Evolutionary conservation across 2,329 filamentous ascomycete species (phyloP).

Genomic region (Pseudogymnoascus sp.): DNA sequence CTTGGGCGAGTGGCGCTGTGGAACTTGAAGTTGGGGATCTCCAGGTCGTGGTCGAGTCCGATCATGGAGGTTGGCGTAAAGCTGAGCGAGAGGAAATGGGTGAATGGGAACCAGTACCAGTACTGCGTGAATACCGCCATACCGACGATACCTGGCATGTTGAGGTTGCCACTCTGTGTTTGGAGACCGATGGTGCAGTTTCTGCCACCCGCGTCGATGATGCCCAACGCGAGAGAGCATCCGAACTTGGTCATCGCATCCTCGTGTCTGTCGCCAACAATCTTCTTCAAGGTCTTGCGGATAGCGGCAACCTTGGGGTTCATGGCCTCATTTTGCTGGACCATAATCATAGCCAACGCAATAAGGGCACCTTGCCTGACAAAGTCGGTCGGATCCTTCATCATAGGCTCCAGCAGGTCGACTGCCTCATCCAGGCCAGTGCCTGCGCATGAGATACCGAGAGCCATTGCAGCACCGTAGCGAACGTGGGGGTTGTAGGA

Average conservation of each 20-base stretch:
- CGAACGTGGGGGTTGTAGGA: conserved; percentile 98
- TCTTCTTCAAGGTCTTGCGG: conserved; percentile 89
- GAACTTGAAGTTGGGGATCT: conserved; percentile 92
- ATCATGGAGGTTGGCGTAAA: conserved; percentile 98
- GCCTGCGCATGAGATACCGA: conserved; percentile 95
- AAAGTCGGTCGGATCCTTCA: conserved; percentile 98
- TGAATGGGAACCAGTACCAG: conserved; percentile 99
- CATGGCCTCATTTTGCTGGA: conserved; percentile 98
- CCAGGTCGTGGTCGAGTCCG: conserved; percentile 85
- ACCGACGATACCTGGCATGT: conserved; percentile 96
- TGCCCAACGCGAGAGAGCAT: conserved; percentile 85
- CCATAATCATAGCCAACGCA: conserved; percentile 92
- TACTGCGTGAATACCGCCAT: conserved; percentile 99
- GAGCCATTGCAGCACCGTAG: conserved; percentile 95
- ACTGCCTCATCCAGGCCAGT: conserved; percentile 95
- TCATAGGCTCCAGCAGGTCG: conserved; percentile 95
- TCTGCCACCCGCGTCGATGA: conserved; percentile 94
- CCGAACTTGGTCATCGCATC: conserved; percentile 99
- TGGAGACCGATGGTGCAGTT: conserved; percentile 98
- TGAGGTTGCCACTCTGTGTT: conserved; percentile 95
- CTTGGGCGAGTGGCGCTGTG: conserved; percentile 91
- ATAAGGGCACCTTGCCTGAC: conserved; percentile 95
- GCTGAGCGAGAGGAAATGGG: conserved; percentile 91
- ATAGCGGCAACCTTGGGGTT: conserved; percentile 92
- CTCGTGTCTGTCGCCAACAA: conserved; percentile 89